phyloP scores from a whole-genome alignment of 2,329 filamentous ascomycete genomes.

The Diaporthe sp. region DNA sequence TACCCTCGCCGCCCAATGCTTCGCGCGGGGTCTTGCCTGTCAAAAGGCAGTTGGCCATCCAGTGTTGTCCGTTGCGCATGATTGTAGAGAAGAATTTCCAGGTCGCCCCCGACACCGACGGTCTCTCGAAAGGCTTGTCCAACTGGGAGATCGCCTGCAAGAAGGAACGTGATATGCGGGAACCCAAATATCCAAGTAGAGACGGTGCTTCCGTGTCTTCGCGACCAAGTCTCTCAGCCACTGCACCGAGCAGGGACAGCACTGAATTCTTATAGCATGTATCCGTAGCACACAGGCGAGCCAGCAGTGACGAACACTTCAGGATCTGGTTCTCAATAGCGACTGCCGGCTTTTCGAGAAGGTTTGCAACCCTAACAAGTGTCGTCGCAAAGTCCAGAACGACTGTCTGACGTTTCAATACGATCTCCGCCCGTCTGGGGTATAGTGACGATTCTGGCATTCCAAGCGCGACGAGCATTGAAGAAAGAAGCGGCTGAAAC shows the following conservation, averaged over 20 bases:
- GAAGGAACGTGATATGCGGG: slow-evolving; percentile 86
- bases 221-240: slow-evolving; percentile 79
- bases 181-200: slow-evolving; percentile 88
- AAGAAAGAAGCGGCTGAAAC: slow-evolving; percentile 81
- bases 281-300: slow-evolving; percentile 80
- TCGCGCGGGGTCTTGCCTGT: slow-evolving; percentile 89
- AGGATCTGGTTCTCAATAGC: slow-evolving; percentile 84
- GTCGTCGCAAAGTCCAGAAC: slow-evolving; percentile 77
- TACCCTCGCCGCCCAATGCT: slow-evolving; percentile 70
- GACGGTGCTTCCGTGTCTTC: slow-evolving; percentile 85
- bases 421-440: slow-evolving; percentile 65
- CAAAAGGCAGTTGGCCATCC: slow-evolving; percentile 93
- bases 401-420: slow-evolving; percentile 73
- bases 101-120: slow-evolving; percentile 74
- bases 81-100: slow-evolving; percentile 92
- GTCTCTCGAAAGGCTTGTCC: slow-evolving; percentile 79
- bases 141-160: slow-evolving; percentile 82
- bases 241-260: slow-evolving; percentile 77
- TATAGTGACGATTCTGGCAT: slow-evolving; percentile 74
- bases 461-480: slow-evolving; percentile 74
- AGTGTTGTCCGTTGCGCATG: slow-evolving; percentile 91
- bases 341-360: slow-evolving; percentile 72
- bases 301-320: slow-evolving; percentile 81
- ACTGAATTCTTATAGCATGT: slow-evolving; percentile 76
- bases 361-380: slow-evolving; percentile 77